Evolutionary conservation across 805 yeast species (phyloP), one percentile per base, ranked within the genome.

Genomic region (Kazachstania taianensis): DNA sequence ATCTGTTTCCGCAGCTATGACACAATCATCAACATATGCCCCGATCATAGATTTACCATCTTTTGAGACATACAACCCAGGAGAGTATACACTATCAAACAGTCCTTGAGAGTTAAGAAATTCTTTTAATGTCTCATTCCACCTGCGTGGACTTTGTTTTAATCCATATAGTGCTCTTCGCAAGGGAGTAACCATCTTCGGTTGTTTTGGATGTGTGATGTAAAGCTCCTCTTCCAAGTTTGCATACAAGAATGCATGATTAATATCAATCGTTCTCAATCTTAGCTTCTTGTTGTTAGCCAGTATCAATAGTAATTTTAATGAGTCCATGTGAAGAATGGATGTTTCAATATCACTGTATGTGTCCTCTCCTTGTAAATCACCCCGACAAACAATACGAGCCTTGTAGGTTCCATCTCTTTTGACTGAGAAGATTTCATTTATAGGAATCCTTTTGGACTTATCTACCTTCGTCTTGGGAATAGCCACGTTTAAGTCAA

Each of bases 1-100:
- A 7, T 20, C 10, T 20, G 24, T 20, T 20, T 20, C 10, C 10
- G 24, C 24, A 7, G 24, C 24, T 20, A 40, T 32, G 9, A 40
- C 24, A 20, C 24, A 20, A 20, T 20, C 24, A 36, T 42, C 45
- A 2, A 40, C 43, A 35, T 42, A 42, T 10, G 30, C 39, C 2
- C 41, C 41, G 1, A 42, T 33, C 31, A 40, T 28, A 1, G 17
- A 18, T 5, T 17, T 26, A 5, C 18, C 22, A 20, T 37, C 40
- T 10, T 27, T 16, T 10, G 33, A 33, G 14, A 23, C 8, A 30
- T n/a, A 41, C 3, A 39, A 28, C 3, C 44, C 42, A 10, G 38
- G 42, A 5, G 41, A 30, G 16, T 36, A 36, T 14, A 24, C 38
- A 7, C 30, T 17, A 26, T 41, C 44, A 30, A 22, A 31, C 9